Base-by-base conservation (phyloP, 805 yeast genomes). In the Yamadazyma paraphyllophila region DNA sequence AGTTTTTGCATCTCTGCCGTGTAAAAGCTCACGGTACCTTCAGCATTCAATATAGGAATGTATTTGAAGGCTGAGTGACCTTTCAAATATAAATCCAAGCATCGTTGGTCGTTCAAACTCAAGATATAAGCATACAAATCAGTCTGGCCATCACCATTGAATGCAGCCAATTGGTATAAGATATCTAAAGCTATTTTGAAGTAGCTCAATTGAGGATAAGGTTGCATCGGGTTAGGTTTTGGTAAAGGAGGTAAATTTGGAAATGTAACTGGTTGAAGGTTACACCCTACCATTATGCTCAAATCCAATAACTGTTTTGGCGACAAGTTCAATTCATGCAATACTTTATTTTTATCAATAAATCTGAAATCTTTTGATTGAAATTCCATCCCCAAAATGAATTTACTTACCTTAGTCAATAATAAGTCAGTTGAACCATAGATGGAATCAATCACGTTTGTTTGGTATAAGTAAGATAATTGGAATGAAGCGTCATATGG, bases 401-500 rank as follows among this genome's bases (percentile, higher is more conserved):
- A 81, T 52, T 80, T 84, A 46, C 88, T 94, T 24, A 85, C 74
- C 13, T 69, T 63, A 17, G 78, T 76, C 60, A 92, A 68, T 36
- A 91, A 67, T 32, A 82, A 74, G 56, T 94, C 98, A 1, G 90
- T 83, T 7, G 96, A 83, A 0, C 96, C 96, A 63, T 82, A 87
- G 31, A 91, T 80, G 4, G 85, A 82, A 61, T 91, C 90, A 41
- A 92, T 77, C 38, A 72, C 66, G 0, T 70, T 73, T 40, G 70
- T 71, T 37, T 76, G 76, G 50, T 76, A 74, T 55, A 92, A 66
- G 57, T 88, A 89, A 6, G 86, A 80, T 55, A 94, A 71, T 64
- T 92, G 97, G 34, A 83, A 77, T 66, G 89, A 82, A 0, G 97
- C 81, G 36, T 82, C 74, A 59, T 82, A 90, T 4, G 98, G 98